These are phyloP conservation scores for Diaporthe amygdali DNA, from an alignment of 2,329 filamentous ascomycete genomes.

Conservation along the genomic window DNA sequence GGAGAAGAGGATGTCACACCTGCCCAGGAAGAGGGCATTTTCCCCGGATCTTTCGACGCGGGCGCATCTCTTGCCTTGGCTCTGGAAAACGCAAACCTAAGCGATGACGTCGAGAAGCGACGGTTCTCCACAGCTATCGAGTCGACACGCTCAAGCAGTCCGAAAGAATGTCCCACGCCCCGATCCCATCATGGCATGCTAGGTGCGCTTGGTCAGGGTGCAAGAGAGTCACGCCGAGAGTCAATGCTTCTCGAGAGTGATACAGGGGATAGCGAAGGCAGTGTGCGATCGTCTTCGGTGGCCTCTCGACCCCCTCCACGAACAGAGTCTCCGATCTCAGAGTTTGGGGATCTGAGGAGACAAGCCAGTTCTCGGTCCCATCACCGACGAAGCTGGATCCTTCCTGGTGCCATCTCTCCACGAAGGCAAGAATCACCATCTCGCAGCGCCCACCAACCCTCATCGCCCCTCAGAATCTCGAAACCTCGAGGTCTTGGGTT, in stretches of 20 bases:
- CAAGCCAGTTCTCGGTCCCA: constrained; percentile 81
- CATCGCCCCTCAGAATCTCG: constrained; percentile 83
- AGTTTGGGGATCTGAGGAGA: constrained; percentile 77
- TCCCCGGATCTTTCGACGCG: constrained; percentile 62
- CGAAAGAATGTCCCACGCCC: constrained; percentile 88
- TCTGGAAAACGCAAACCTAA: constrained; percentile 49
- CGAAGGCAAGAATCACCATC: constrained; percentile 89
- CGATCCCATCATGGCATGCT: constrained; percentile 75
- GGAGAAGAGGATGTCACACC: constrained; percentile 45
- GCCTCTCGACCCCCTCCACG: constrained; percentile 70
- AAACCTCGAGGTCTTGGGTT: constrained; percentile 74
- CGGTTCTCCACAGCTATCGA: constrained; percentile 66
- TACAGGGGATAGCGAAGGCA: constrained; percentile 84
- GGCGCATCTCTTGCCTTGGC: constrained; percentile 63
- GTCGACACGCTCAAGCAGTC: constrained; percentile 88
- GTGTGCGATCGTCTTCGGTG: constrained; percentile 79
- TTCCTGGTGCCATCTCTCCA: constrained; percentile 79
- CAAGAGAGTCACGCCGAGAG: constrained; percentile 72
- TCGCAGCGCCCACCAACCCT: constrained; percentile 69
- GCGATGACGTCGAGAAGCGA: constrained; percentile 44
- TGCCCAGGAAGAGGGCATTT: constrained; percentile 59
- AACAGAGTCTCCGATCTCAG: constrained; percentile 90
- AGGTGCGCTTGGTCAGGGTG: constrained; percentile 60
- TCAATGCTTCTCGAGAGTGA: constrained; percentile 87
- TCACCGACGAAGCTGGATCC: constrained; percentile 84